phyloP scores from a whole-genome alignment of 441 rosid species.

The Dalechampia spathulata region DNA sequence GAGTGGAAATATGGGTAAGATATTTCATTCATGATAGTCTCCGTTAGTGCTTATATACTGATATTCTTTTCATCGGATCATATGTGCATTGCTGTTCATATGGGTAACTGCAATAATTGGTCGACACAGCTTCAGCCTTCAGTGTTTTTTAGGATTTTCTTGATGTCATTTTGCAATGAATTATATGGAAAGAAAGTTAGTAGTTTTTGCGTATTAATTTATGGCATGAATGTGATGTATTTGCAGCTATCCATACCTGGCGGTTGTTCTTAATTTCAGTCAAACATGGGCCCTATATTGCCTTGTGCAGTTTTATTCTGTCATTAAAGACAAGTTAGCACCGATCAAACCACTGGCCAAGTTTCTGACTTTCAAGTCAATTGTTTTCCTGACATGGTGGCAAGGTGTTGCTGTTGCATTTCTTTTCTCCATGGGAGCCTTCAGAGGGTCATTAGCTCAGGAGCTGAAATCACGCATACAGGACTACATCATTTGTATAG shows the following conservation, averaged over 20 bases:
- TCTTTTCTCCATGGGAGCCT: constrained; percentile 82
- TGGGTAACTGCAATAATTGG: background rate
- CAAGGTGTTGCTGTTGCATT: constrained; percentile 92
- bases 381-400: constrained; percentile 98
- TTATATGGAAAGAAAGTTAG: background rate
- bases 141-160: background rate
- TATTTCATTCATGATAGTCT: background rate
- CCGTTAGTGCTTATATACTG: background rate
- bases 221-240: constrained; percentile 12
- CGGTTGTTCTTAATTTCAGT: constrained; percentile 91
- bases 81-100: background rate
- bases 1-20: constrained; percentile 90
- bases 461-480: constrained; percentile 84
- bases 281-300: constrained; percentile 97
- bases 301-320: constrained; percentile 89
- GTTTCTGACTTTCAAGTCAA: constrained; percentile 88
- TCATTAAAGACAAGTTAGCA: constrained; percentile 73
- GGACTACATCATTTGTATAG: constrained; percentile 94
- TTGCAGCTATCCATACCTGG: constrained; percentile 91
- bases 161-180: background rate
- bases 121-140: background rate
- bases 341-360: constrained; percentile 93
- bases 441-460: constrained; percentile 82
- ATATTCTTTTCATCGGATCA: background rate
- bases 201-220: background rate